Base-by-base conservation (phyloP, 2,329 filamentous ascomycete genomes). In the Celoporthe dispersa region DNA sequence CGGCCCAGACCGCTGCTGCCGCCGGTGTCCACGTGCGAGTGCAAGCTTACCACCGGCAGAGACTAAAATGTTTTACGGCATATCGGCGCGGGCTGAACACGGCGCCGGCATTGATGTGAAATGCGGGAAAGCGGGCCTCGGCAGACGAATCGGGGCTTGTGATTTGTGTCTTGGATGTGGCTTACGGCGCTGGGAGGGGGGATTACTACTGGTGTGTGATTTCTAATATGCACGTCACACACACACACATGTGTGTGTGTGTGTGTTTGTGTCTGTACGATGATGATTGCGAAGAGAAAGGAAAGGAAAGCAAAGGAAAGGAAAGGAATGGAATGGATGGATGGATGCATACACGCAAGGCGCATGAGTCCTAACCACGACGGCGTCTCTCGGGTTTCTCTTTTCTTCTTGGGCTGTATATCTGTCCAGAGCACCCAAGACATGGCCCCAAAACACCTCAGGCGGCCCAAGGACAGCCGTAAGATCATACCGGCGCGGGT, bases 61-160 rank as follows among this genome's bases (percentile, higher is more conserved):
- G 22, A 22, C 14, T 19, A 8, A 48, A n/a, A 48, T 7, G 44
- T 48, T 19, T 12, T 6, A 59, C 33, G 57, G 57, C 57, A 37
- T 60, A 19, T 33, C 57, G 57, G 57, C 19, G 33, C 41, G 37
- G 62, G 62, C 62, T 64, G 62, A 64, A 28, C 39, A 28, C 62
- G 62, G 39, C 62, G 62, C 62, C 62, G 62, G 39, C 62, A 64
- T 48, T 64, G 37, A 60, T 37, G 57, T 60, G 31, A 22, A 33
- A 60, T 60, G 57, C 57, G 33, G 57, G 57, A 22, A 11, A 60
- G 57, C 57, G 57, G 53, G 28, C 28, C 14, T 19, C 12, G 57
- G 33, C 31, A 25, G 7, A 60, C 57, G 57, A 60, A 60, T 35
- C 7, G 31, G 9, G 57, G n/a, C n/a, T n/a, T n/a, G n/a, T n/a